Evolutionary conservation across 768 basidiomycete genomes (phyloP), one percentile per base, ranked within the genome.

Genomic region (Crepidotus variabilis): DNA sequence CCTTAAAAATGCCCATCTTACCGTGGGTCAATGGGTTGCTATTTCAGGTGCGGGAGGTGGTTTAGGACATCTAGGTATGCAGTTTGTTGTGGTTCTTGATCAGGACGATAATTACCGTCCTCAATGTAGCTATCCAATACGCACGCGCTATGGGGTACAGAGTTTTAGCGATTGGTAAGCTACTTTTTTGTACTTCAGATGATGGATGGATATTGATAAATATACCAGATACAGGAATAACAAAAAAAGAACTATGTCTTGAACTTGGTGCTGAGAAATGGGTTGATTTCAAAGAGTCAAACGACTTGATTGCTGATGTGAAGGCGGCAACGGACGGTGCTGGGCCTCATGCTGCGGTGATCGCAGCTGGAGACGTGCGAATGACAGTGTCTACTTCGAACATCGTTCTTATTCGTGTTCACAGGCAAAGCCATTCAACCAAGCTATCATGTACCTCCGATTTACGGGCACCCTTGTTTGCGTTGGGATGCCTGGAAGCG

Each of bases 1-100:
- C 0, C 70, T 94, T 59, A 92, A 91, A 69, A 74, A 85, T 60
- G 73, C 82, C 6, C 74, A 76, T 24, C 68, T 81, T 2, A 74
- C 69, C 22, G 76, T 84, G 22, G 92, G 92, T 6, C 76, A 94
- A 48, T 89, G 83, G 82, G 73, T 90, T 36, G 81, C 81, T n/a
- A 77, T 92, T 53, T 79, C 86, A 8, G 88, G 89, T 24, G 89
- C 87, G 1, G 89, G 87, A 0, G 87, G 87, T 16, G 90, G 90
- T 20, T 82, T 92, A 21, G 91, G 91, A 2, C 88, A 91, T 72
- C 74, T 94, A 20, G 90, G 82, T 80, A 61, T 46, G 36, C 20
- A 11, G 7, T 34, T 21, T n/a, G 14, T 9, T 35, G 23, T 48
- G 20, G 8, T 53, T 13, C 10, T 5, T 35, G 7, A 16, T 2